Base-by-base conservation (phyloP, 371 early-diverging fungal species). In the Capillidium heterosporum region DNA sequence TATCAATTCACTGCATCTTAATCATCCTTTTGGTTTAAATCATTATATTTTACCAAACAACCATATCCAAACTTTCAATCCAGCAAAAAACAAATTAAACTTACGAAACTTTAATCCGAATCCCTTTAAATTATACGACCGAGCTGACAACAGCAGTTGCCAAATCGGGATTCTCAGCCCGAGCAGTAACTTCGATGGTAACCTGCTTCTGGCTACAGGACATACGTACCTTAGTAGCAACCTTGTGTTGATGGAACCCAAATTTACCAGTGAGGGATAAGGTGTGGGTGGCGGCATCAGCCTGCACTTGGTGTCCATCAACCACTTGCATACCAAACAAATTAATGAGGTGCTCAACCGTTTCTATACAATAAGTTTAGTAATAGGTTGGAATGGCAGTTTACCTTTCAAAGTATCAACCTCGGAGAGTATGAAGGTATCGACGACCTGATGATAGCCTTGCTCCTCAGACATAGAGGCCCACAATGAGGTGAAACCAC, bases 301-400 rank as follows among this genome's bases (percentile, higher is more conserved):
- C 74, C n/a, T 83, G 80, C 26, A 76, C 73, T 26, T 68, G 77
- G 7, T 77, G 77, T 41, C 82, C 81, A 47, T 89, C 86, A 54
- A 78, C 61, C 32, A 88, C 76, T 57, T 80, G 81, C 91, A 93
- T 88, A 40, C 91, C 90, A 29, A 94, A 68, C 35, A 91, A 64
- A 8, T 84, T 82, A 50, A 78, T 63, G 52, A 89, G 77, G 23
- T 74, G 71, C 40, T 68, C 59, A 27, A 82, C 76, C 47, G 86
- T 84, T 52, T 69, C 82, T 83, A 65, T 55, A 15, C 40, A 17
- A 21, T 51, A 7, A 15, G 32, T n/a, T 15, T 19, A 32, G 24
- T 15, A 46, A 32, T 21, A 49, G 19, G 10, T 28, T 35, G 8
- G 5, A 17, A 11, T 27, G 50, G 5, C 23, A 40, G 24, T 17